Evolutionary conservation across 2,329 filamentous ascomycete genomes (phyloP), one percentile per base, ranked within the genome.

Genomic region (Exophiala oligosperma): DNA sequence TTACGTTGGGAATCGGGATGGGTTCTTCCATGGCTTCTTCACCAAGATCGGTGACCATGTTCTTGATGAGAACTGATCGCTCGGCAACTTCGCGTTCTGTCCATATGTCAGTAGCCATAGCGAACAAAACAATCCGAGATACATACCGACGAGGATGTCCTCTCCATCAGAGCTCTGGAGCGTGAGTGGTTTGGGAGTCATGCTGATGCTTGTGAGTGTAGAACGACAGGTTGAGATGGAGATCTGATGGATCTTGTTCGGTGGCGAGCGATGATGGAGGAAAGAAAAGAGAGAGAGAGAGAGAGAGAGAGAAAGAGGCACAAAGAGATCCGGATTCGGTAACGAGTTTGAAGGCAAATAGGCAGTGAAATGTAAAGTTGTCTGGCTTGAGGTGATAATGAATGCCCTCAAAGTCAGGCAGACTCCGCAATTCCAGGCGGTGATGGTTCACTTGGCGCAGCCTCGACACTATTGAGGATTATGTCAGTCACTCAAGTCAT

Each of bases 51-150:
- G 96, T 92, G 47, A 99, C 84, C 88, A 99, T 88, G 82, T 97
- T 96, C 86, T 96, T 97, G 81, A 99, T 95, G 53, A 99, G 83
- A 70, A 97, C 86, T 2, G 91, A 96, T 66, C 93, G 90, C 80
- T 96, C 91, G 43, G 90, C 91, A 61, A 97, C 90, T 38, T 84
- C 81, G 64, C 91, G 90, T 64, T 96, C 92, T 90, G 62, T 50
- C 26, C 21, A 28, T 57, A 35, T 17, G 37, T 17, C 4, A 23
- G 50, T 57, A n/a, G 61, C 54, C 37, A 44, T 38, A 21, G n/a
- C 23, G 32, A 52, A 50, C 53, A 3, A n/a, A 17, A 14, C n/a
- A n/a, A n/a, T 23, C 3, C 17, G 9, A 43, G n/a, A 43, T 7
- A 73, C 79, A 68, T 76, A 83, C 81, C 79, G 64, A 84, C 78